Evolutionary conservation across 352 stramenopile species (phyloP).

Genomic region (Phytophthora constricta): DNA sequence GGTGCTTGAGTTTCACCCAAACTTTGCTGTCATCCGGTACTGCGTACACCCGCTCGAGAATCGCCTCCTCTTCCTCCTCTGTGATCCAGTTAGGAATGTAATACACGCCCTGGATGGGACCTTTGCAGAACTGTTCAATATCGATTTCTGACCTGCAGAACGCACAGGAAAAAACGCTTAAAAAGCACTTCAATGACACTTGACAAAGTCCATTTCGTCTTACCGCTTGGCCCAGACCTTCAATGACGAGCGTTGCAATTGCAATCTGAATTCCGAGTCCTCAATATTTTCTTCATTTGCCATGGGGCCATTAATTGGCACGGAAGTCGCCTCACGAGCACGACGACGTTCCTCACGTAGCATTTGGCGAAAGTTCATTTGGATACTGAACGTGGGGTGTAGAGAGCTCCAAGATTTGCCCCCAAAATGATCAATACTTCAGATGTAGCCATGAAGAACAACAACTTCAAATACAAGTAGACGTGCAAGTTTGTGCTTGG

Average conservation of each 20-base stretch:
- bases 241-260: conserved; percentile 23
- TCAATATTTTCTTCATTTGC: not conserved
- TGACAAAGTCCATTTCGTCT: not conserved
- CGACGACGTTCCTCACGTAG: conserved; percentile 59
- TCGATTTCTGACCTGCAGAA: conserved; percentile 35
- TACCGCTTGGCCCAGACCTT: conserved; percentile 42
- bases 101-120: conserved; percentile 52
- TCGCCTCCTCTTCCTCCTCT: conserved; percentile 56
- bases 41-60: conserved; percentile 64
- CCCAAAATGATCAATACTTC: too few relatives aligned
- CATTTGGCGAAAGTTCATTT: conserved; percentile 63
- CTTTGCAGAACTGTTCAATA: conserved; percentile 40
- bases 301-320: not conserved
- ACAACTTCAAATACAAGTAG: too few relatives aligned
- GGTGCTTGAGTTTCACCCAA: conserved; percentile 73
- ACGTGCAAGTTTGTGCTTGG: too few relatives aligned
- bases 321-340: conserved; percentile 21
- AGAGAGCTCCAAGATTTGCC: not conserved
- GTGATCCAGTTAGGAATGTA: conserved; percentile 76
- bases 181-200: conserved; percentile 3
- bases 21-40: conserved; percentile 36
- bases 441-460: not conserved
- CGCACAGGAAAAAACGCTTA: too few relatives aligned
- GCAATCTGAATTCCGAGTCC: not conserved
- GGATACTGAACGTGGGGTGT: conserved; percentile 7